These are phyloP conservation scores for Astrocystis sublimbata DNA, from an alignment of 495 filamentous ascomycete species.

Conservation along the genomic window DNA sequence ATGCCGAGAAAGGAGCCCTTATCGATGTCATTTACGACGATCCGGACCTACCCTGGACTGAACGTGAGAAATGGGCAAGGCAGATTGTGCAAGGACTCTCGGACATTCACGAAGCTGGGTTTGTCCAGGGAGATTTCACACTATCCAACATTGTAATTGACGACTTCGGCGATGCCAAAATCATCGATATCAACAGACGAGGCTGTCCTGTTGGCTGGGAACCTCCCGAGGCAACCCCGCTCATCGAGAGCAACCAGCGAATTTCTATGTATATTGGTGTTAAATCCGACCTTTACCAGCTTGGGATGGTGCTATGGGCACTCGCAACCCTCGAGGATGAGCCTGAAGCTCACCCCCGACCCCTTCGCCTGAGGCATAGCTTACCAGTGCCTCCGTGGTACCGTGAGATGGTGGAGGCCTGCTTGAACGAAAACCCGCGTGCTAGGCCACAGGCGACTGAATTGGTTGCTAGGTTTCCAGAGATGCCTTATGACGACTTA, in stretches of 20 bases:
- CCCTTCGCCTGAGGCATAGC: constrained; percentile 52
- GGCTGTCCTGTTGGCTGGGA: constrained; percentile 98
- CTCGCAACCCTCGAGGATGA: constrained; percentile 86
- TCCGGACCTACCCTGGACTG: constrained; percentile 63
- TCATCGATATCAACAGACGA: constrained; percentile 97
- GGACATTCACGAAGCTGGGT: constrained; percentile 94
- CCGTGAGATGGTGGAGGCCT: constrained; percentile 45
- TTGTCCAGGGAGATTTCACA: constrained; percentile 97
- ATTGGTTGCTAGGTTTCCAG: constrained; percentile 45
- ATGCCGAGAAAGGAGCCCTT: constrained; percentile 82
- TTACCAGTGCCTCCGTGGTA: constrained; percentile 48
- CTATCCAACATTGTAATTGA: constrained; percentile 97
- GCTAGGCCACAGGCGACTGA: constrained; percentile 42
- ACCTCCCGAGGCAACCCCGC: constrained; percentile 82
- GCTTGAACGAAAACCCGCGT: constrained; percentile 46
- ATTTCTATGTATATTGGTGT: constrained; percentile 99
- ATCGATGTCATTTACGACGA: constrained; percentile 87
- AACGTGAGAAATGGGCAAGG: constrained; percentile 85
- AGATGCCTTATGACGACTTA: constrained; percentile 27
- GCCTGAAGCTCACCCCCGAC: constrained; percentile 77
- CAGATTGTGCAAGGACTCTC: constrained; percentile 89
- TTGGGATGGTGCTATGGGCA: constrained; percentile 97
- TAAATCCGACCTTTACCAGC: constrained; percentile 92
- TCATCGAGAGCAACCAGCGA: constrained; percentile 88
- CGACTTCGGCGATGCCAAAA: constrained; percentile 78